Evolutionary conservation across 2,329 filamentous ascomycete species (phyloP).

Genomic region (Xylariaceae sp.): DNA sequence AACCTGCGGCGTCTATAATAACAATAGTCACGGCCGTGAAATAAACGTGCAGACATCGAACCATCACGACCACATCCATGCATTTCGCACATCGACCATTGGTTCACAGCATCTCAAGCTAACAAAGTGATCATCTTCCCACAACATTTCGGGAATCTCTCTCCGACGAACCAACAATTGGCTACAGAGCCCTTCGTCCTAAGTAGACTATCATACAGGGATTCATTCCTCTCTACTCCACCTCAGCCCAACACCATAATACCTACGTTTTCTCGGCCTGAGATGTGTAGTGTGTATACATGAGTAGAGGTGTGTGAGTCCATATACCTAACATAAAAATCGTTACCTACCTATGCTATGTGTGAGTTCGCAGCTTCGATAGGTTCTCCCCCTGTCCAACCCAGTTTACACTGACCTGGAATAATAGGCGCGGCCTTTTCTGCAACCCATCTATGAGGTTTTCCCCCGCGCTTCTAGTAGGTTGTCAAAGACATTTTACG

Average conservation of each 20-base stretch:
- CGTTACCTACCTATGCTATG: no score
- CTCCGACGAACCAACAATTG: slow-evolving; percentile 8
- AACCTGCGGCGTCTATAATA: no score
- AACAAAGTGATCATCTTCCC: slow-evolving; percentile 11
- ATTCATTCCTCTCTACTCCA: background rate
- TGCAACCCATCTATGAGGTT: slow-evolving; percentile 23
- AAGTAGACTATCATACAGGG: background rate
- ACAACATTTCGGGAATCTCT: slow-evolving; percentile 8
- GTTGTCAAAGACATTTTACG: no score
- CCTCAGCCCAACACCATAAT: background rate
- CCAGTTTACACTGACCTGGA: background rate
- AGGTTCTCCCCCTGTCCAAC: background rate
- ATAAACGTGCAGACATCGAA: background rate
- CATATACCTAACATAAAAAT: no score
- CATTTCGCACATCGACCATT: slow-evolving; percentile 6
- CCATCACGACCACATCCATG: background rate
- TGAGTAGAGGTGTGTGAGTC: no score
- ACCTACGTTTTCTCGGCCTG: no score
- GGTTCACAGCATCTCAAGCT: background rate
- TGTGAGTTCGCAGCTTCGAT: background rate
- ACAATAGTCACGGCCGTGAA: no score
- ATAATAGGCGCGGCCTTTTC: slow-evolving; percentile 20
- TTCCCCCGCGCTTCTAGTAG: no score
- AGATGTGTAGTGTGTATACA: no score
- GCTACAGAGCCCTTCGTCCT: slow-evolving; percentile 10